Evolutionary conservation across 768 basidiomycete genomes (phyloP).

Genomic region (Plicaturopsis crispa): DNA sequence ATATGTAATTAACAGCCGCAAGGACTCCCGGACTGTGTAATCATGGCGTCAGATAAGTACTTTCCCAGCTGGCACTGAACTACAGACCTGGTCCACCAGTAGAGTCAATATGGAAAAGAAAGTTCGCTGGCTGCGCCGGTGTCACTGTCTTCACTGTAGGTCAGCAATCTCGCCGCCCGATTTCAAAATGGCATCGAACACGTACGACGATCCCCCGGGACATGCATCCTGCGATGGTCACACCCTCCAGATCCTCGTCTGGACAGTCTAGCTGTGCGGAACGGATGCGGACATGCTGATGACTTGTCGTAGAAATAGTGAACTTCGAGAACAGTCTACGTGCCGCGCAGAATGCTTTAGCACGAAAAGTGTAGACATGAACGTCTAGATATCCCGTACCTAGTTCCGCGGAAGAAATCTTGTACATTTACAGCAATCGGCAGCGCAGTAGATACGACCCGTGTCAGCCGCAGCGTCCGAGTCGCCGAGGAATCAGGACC

Average conservation of each 20-base stretch:
- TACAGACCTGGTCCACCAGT: constrained; percentile 49
- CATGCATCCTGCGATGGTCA: constrained; percentile 45
- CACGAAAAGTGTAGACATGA: no score
- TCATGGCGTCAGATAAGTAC: constrained; percentile 8
- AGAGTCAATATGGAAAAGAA: constrained; percentile 75
- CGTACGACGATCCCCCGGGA: constrained; percentile 43
- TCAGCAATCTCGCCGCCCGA: constrained; percentile 5
- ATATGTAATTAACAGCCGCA: constrained; percentile 64
- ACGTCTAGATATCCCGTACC: no score
- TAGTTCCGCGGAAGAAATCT: constrained; percentile 87
- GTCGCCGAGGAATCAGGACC: constrained; percentile 38
- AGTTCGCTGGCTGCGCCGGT: constrained; percentile 67
- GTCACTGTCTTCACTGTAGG: constrained; percentile 53
- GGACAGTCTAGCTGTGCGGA: constrained; percentile 47
- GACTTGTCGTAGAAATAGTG: constrained; percentile 75
- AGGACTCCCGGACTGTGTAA: constrained; percentile 48
- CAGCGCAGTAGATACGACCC: constrained; percentile 57
- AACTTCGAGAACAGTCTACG: constrained; percentile 84
- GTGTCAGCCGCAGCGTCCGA: constrained; percentile 47
- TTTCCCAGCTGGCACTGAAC: constrained; percentile 4
- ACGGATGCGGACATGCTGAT: constrained; percentile 71
- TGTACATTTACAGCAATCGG: constrained; percentile 92
- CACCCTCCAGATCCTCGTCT: constrained; percentile 32
- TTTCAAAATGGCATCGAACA: constrained; percentile 6
- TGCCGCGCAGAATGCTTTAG: not conserved